Base-by-base conservation (phyloP, 2,329 filamentous ascomycete genomes). In the Paradendryphiella salina region DNA sequence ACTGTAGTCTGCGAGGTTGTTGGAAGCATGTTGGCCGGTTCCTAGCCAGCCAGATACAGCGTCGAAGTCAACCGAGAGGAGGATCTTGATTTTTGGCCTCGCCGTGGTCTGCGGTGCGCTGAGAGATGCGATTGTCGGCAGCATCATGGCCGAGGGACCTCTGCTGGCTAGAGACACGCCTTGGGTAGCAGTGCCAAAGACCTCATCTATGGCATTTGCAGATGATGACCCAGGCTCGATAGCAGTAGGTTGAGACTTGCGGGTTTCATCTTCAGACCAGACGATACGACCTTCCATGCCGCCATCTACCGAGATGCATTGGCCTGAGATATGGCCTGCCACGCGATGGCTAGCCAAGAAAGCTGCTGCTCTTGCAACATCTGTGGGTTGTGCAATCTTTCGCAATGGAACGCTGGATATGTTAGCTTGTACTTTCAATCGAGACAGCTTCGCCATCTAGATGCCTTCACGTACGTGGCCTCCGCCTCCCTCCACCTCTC, bases 41-140 rank as follows among this genome's bases (percentile, higher is more conserved):
- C 83, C 83, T 3, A 85, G 74, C 75, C 81, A 85, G 42, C 82
- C 82, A 0, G 80, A 82, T 2, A 85, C 77, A 10, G 82, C 82
- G 54, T 85, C 82, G 48, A 84, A 80, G 61, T 84, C 82, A 5
- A 78, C 66, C 2, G 74, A 76, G 13, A 75, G 57, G 28, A 73
- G 64, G 28, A 77, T 65, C 39, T 74, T 75, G 59, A 77, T 72
- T 41, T 64, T 74, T 7, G 60, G 61, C 21, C 54, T 61, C 10
- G 11, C 4, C n/a, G 2, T 28, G 46, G 34, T 4, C 15, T 35
- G 46, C 36, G 45, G 4, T 9, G 33, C 8, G 14, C 15, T 43
- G 20, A 35, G 26, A n/a, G 50, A 48, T 1, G 35, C 2, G 3
- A 21, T 29, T 8, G 18, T 33, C 9, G 47, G 41, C 11, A 47